Evolutionary conservation across 2,329 filamentous ascomycete genomes (phyloP), one percentile per base, ranked within the genome.

Genomic region (Diaporthe helianthi): DNA sequence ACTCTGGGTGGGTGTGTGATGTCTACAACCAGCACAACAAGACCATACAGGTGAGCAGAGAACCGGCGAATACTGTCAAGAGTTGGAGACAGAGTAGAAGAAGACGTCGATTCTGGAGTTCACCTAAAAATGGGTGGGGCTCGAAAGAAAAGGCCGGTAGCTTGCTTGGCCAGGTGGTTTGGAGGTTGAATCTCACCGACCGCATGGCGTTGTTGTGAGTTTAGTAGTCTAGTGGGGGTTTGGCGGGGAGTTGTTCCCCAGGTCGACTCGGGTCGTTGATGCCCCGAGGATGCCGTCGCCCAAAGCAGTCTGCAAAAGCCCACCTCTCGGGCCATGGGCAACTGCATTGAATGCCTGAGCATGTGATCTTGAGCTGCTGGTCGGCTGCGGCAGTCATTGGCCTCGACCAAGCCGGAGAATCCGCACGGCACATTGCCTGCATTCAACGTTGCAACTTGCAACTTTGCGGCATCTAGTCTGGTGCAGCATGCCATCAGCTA

Each of bases 211-310:
- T 55, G 63, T 53, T 13, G 46, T 58, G 47, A 31, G 67, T 69
- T 63, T 63, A 63, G 58, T 63, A 63, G 29, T 63, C 58, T 63
- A 36, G 58, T 63, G 58, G 58, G 61, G 44, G 53, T 52, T 53
- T 68, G 58, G 44, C 52, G 36, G 68, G 64, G 68, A 52, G 64
- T 52, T 47, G 38, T 10, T 24, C 52, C 55, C 49, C 19, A 33
- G 53, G 12, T 24, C 19, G 15, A 26, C 55, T 69, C 66, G 65
- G 69, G 69, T 47, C 13, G 69, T 69, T 69, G 61, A 65, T 71
- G 60, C 60, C 26, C 69, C 69, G 69, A 71, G 49, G 17, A 49
- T 13, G 53, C 24, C 69, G 49, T 54, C 5, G n/a, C 55, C 47
- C 41, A 46, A 41, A 51, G 6, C 58, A 33, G 58, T 24, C 12